Evolutionary conservation across 352 stramenopile species (phyloP).

Genomic region (Phytopythium chamaehyphon): DNA sequence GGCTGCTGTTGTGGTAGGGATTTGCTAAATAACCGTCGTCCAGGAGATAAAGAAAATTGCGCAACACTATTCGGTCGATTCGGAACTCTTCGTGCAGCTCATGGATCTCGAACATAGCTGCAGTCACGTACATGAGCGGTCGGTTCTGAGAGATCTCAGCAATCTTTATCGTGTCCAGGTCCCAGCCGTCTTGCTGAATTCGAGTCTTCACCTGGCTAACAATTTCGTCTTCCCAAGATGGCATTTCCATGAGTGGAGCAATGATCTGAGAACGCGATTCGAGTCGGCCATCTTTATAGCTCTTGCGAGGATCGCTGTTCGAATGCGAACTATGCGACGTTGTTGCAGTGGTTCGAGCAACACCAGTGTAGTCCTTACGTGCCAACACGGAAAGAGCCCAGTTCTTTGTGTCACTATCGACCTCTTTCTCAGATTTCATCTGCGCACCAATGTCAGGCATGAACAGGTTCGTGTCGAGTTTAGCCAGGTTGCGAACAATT

Average conservation of each 20-base stretch:
- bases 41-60: slow-evolving; percentile 75
- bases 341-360: slow-evolving; percentile 41
- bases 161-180: slow-evolving; percentile 67
- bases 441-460: slow-evolving; percentile 75
- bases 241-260: slow-evolving; percentile 46
- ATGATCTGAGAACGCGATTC: slow-evolving; percentile 20
- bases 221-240: slow-evolving; percentile 49
- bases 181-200: slow-evolving; percentile 68
- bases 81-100: slow-evolving; percentile 75
- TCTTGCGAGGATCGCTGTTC: slow-evolving; percentile 55
- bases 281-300: slow-evolving; percentile 42
- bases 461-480: slow-evolving; percentile 81
- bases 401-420: slow-evolving; percentile 81
- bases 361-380: slow-evolving; percentile 64
- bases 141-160: slow-evolving; percentile 58
- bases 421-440: slow-evolving; percentile 76
- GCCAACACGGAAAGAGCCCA: slow-evolving; percentile 75
- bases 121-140: slow-evolving; percentile 78
- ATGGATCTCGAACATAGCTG: slow-evolving; percentile 74
- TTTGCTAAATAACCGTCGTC: slow-evolving; percentile 75
- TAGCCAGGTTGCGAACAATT: slow-evolving; percentile 65
- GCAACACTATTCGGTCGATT: slow-evolving; percentile 66
- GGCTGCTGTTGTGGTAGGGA: slow-evolving; percentile 78
- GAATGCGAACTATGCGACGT: slow-evolving; percentile 71
- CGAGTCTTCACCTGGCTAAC: slow-evolving; percentile 38